Conservation (phyloP, 805 yeast genomes). For the Lachancea waltii region DNA sequence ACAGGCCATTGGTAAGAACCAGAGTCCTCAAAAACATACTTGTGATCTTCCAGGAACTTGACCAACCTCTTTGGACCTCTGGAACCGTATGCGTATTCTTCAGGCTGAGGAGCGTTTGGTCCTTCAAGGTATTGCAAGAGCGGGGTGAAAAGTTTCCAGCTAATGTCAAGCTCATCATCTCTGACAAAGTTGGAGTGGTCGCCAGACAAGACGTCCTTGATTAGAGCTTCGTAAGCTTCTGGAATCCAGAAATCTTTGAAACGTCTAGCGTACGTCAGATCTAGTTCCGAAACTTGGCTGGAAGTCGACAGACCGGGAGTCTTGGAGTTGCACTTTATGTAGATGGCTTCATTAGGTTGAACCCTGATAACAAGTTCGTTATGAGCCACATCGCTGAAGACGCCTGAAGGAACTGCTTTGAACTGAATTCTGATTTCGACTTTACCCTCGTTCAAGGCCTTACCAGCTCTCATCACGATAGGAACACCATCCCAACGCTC, state of each 20-base stretch:
- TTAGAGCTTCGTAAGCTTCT: constrained; percentile 94
- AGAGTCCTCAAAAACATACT: constrained; percentile 59
- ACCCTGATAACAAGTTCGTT: constrained; percentile 91
- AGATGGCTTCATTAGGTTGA: constrained; percentile 93
- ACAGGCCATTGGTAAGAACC: constrained; percentile 88
- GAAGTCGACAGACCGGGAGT: constrained; percentile 84
- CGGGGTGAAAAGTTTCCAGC: constrained; percentile 93
- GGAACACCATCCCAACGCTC: constrained; percentile 99
- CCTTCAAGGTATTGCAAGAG: constrained; percentile 74
- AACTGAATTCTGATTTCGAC: constrained; percentile 94
- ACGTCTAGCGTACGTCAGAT: constrained; percentile 75
- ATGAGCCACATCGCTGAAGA: constrained; percentile 73
- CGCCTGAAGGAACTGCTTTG: constrained; percentile 76
- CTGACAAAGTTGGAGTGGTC: constrained; percentile 97
- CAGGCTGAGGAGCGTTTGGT: constrained; percentile 58
- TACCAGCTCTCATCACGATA: constrained; percentile 91
- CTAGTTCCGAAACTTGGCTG: constrained; percentile 83
- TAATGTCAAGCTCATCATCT: constrained; percentile 91
- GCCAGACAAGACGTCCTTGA: constrained; percentile 82
- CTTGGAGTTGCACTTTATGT: constrained; percentile 88
- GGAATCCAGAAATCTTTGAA: constrained; percentile 91
- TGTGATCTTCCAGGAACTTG: constrained; percentile 58
- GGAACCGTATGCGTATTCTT: constrained; percentile 77
- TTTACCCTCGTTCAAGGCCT: constrained; percentile 90
- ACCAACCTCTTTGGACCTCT: constrained; percentile 74